phyloP scores from a whole-genome alignment of 176 grass and related monocot genomes.

The maize (Zea mays) region Zm-B73-REFERENCE-NAM-5.0 NC_050099.1:202966001-202966500 shows the following conservation, averaged over 20 bases:
- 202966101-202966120: slow-evolving; percentile 54
- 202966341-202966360: slow-evolving; percentile 62
- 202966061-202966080: slow-evolving; percentile 59
- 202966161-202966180: slow-evolving; percentile 60
- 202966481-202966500: slow-evolving; percentile 37
- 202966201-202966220: slow-evolving; percentile 64
- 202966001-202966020: slow-evolving; percentile 55
- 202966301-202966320: slow-evolving; percentile 76
- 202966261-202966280: slow-evolving; percentile 84
- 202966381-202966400: background rate
- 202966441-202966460: background rate
- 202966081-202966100: slow-evolving; percentile 67
- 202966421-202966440: background rate
- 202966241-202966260: slow-evolving; percentile 59
- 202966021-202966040: slow-evolving; percentile 64
- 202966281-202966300: slow-evolving; percentile 49
- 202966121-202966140: slow-evolving; percentile 58
- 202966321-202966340: slow-evolving; percentile 66
- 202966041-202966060: slow-evolving; percentile 50
- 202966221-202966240: slow-evolving; percentile 79
- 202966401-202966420: background rate
- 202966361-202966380: slow-evolving; percentile 67
- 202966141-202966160: slow-evolving; percentile 71
- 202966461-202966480: background rate
- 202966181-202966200: slow-evolving; percentile 66